Base-by-base conservation (phyloP, 805 yeast species). In the Blastobotrys parvus region DNA sequence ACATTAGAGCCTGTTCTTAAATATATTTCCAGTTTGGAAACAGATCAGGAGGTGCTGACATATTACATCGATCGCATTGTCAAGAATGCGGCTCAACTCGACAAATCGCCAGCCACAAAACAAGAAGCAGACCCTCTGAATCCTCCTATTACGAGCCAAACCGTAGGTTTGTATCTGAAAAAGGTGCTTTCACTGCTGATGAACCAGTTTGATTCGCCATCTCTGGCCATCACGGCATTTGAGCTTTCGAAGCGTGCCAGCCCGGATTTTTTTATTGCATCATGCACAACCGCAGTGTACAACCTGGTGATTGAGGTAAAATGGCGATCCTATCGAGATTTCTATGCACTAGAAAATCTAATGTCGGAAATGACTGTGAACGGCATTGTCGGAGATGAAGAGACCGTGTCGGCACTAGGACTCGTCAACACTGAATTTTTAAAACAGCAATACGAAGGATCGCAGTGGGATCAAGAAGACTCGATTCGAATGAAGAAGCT, bases 341-440 rank as follows among this genome's bases (percentile, higher is more conserved):
- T 69, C 23, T 55, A 53, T 21, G 53, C 58, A 3, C 59, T 67
- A n/a, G 58, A 61, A 19, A 49, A 52, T 11, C 46, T 65, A 15
- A 53, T 65, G n/a, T 60, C 65, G 15, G 74, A 70, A 44, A 58
- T 70, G 54, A 61, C 59, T 13, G 63, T 66, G 41, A 68, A 70
- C 46, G 73, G 69, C 4, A 60, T 70, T 8, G 57, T 58, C 27
- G 64, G 68, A 3, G 58, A 63, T 41, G 40, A 55, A 3, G 58
- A 52, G 11, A 69, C 72, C 4, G 51, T 58, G 7, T 54, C 51
- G 35, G 45, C 63, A 10, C 48, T 63, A 15, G 45, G 52, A 16
- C 39, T 31, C 17, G 56, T 62, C 33, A 47, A 51, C 35, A 39
- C 56, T 1, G 59, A 55, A 19, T 54, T 55, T 13, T 39, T 45